phyloP scores from a whole-genome alignment of 257 asterid species.

The Primulina tabacum region DNA sequence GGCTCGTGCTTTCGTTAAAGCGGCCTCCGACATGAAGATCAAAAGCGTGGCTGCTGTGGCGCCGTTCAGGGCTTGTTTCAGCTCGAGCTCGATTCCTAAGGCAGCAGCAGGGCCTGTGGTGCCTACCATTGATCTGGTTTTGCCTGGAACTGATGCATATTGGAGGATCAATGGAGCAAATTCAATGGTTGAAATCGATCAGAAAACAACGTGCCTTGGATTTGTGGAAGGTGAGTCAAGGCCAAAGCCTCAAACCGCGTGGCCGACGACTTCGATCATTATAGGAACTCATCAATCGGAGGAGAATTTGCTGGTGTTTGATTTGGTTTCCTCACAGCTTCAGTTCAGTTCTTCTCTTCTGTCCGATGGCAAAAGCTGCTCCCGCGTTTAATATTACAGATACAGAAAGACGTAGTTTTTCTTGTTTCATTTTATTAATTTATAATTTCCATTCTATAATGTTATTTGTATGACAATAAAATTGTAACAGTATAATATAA shows the following conservation, averaged over 20 bases:
- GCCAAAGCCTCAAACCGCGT: too few relatives aligned
- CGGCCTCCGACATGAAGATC: constrained; percentile 35
- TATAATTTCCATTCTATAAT: too few relatives aligned
- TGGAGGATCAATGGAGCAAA: constrained; percentile 49
- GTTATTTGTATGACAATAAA: too few relatives aligned
- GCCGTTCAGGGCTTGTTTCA: constrained; percentile 55
- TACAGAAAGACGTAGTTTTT: too few relatives aligned
- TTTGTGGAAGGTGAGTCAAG: constrained; percentile 49
- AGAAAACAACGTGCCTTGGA: constrained; percentile 44
- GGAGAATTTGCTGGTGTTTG: constrained; percentile 52
- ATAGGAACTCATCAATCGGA: constrained; percentile 52
- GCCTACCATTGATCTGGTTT: constrained; percentile 47
- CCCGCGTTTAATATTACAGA: constrained; percentile 19
- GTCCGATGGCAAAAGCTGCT: constrained; percentile 33
- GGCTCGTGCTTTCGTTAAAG: constrained; percentile 38
- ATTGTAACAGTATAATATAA: too few relatives aligned
- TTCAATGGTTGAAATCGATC: constrained; percentile 50
- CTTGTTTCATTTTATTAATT: too few relatives aligned
- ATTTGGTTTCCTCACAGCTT: constrained; percentile 38
- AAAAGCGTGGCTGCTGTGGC: constrained; percentile 39
- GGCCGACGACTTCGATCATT: constrained; percentile 44
- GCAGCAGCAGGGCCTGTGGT: constrained; percentile 24
- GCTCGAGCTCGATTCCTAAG: constrained; percentile 30
- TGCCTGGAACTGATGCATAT: constrained; percentile 35
- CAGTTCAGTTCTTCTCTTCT: constrained; percentile 47